These are phyloP conservation scores for Nannochloris sp. DNA, from an alignment of 139 green algal species.

Conservation along the genomic window DNA sequence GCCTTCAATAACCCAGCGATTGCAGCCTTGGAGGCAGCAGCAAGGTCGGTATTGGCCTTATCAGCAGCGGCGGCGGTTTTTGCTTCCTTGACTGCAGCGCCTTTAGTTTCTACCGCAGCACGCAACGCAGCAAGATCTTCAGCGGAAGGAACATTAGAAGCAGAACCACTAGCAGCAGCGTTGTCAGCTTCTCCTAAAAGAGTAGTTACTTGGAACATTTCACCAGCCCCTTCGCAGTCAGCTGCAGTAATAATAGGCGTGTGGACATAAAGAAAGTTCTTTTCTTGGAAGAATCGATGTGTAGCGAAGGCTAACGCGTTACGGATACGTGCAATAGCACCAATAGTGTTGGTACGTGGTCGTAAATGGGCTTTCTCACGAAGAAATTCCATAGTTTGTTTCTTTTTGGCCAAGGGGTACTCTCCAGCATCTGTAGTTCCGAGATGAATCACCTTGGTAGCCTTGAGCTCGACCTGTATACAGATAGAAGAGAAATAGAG, in stretches of 20 bases:
- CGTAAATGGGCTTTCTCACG: conserved; percentile 89
- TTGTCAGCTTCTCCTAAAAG: conserved; percentile 40
- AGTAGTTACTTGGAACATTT: conserved; percentile 98
- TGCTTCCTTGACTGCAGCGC: conserved; percentile 58
- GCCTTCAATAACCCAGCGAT: conserved; percentile 44
- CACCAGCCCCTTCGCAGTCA: conserved; percentile 95
- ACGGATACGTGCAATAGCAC: conserved; percentile 87
- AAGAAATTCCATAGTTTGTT: conserved; percentile 89
- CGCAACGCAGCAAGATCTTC: conserved; percentile 41
- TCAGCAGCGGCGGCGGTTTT: conserved; percentile 48
- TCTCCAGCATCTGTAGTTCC: conserved; percentile 70
- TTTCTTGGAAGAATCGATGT: conserved; percentile 91
- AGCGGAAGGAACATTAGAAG: not conserved
- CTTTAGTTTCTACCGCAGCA: conserved; percentile 43
- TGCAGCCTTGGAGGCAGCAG: conserved; percentile 14
- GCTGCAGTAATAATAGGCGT: conserved; percentile 91
- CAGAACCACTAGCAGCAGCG: conserved; percentile 6
- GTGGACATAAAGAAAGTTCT: conserved; percentile 96
- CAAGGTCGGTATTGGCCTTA: conserved; percentile 14
- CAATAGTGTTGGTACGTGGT: conserved; percentile 93
- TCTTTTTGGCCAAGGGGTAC: conserved; percentile 98
- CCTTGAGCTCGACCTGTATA: conserved; percentile 75
- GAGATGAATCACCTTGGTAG: conserved; percentile 66
- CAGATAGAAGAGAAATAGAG: not conserved
- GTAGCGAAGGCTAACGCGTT: conserved; percentile 93